Evolutionary conservation across 2,329 filamentous ascomycete genomes (phyloP).

Genomic region (Alternaria arborescens): DNA sequence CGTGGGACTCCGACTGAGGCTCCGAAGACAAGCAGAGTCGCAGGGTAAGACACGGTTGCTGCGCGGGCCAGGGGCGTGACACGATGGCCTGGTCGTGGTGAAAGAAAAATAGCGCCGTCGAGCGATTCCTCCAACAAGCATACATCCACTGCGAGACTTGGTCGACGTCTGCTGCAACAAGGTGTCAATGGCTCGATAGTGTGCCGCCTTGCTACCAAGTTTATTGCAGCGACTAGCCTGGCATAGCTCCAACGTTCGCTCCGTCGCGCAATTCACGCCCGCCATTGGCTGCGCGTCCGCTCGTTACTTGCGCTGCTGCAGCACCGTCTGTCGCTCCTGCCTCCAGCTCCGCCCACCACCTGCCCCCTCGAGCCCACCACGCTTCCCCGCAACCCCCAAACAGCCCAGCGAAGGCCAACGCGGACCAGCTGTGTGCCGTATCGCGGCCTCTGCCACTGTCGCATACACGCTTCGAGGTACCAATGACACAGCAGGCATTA

Average conservation of each 20-base stretch:
- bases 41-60: conserved; percentile 1
- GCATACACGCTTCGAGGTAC: conserved; percentile 22
- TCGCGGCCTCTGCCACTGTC: conserved; percentile 13
- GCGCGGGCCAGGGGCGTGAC: conserved; percentile 6
- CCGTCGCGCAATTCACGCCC: conserved; percentile 9
- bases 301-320: conserved; percentile 9
- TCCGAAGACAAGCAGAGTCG: conserved; percentile 3
- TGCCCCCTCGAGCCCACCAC: conserved; percentile 10
- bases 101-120: neutral
- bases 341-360: conserved; percentile 16
- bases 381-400: conserved; percentile 26
- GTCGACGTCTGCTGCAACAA: neutral
- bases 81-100: neutral
- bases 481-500: conserved; percentile 43
- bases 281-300: conserved; percentile 26
- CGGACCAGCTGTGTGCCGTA: conserved; percentile 19
- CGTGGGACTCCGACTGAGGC: neutral
- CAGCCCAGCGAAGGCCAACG: conserved; percentile 16
- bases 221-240: conserved; percentile 18
- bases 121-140: neutral
- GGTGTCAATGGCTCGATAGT: conserved; percentile 11
- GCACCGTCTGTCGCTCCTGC: conserved; percentile 15
- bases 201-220: conserved; percentile 16
- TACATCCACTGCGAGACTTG: neutral
- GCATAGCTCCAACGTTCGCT: conserved; percentile 21